Evolutionary conservation across 1,284 basidiomycete species (phyloP), one percentile per base, ranked within the genome.

Genomic region (Ceraceosorus guamensis): DNA sequence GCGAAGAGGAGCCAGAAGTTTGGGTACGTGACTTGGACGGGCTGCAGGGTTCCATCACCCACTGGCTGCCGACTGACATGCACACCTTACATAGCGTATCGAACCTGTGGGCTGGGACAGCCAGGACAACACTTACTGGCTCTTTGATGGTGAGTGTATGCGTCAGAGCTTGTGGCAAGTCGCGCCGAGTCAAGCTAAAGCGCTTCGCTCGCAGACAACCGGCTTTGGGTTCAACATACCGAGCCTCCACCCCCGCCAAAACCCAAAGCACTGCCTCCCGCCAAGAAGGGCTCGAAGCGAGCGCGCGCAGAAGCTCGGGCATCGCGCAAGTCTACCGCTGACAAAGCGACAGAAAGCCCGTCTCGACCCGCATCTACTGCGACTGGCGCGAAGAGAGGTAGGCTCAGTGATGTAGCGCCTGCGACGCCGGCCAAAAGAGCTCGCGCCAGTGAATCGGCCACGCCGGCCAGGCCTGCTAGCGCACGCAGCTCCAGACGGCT

Each of bases 91-190:
- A n/a, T 37, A 65, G 89, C 56, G 73, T 33, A 84, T 88, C 54
- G 87, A 90, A 68, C 89, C 90, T 2, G 84, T 91, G 63, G 90
- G 91, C 6, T 88, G 87, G 70, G 90, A 93, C 70, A 80, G 82
- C 16, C 84, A 86, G 67, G 81, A 80, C 24, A 91, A 90, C 75
- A 85, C 87, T 0, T 93, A 91, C 75, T 91, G 88, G 89, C 79
- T 90, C 18, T 88, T 91, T 66, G 89, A 89, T 83, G 84, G 78
- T 79, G 39, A 52, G 77, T 63, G 2, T 13, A 16, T n/a, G 18
- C 16, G 7, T 13, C 30, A 10, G 47, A 14, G 24, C 41, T 1
- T 47, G n/a, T 32, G 43, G 18, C 34, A 34, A 11, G 30, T 46
- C 47, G 18, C 31, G 16, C 30, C 24, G 6, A 32, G 33, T 43